Evolutionary conservation across 805 yeast genomes (phyloP), one percentile per base, ranked within the genome.

Genomic region (Yarrowia sp.): DNA sequence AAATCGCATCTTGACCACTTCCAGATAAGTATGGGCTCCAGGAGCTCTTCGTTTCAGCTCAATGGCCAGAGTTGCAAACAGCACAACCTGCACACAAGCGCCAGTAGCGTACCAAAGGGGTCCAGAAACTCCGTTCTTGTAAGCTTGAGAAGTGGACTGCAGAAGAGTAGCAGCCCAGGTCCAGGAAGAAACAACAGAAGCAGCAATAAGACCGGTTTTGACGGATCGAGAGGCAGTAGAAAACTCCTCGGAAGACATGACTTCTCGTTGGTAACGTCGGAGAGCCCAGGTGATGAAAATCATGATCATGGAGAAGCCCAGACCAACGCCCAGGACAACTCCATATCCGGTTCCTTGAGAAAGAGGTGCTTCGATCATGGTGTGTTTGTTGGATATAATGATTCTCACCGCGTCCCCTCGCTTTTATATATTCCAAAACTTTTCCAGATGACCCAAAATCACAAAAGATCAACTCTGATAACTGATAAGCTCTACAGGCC

Each of bases 131-230:
- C 98, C 98, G 66, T 85, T 80, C 46, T 78, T 78, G 75, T 89
- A 92, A 22, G 90, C 90, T 74, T 88, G 92, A 21, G 96, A 84
- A 0, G 96, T 84, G 2, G 91, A 85, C 40, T 85, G 86, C 33
- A 89, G 78, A 54, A 89, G 76, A 1, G 96, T 89, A 3, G 91
- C 90, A n/a, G 89, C 89, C 92, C 92, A 87, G 10, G 97, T 91
- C 98, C 98, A 92, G 9, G 93, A 86, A 12, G 93, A 86, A 9
- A 92, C 97, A 32, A 92, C 97, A 8, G 97, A 96, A 8, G 96
- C 86, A 5, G 93, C 86, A 67, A 91, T 87, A 69, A 92, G 79
- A 56, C 95, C 95, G 0, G 93, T 86, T 70, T 88, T 89, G 44
- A 92, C 96, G 3, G 90, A 81, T 73, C 97, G 83, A 68, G 97